Evolutionary conservation across 1,284 basidiomycete species (phyloP), one percentile per base, ranked within the genome.

Genomic region (Ceratobasidium sp.): DNA sequence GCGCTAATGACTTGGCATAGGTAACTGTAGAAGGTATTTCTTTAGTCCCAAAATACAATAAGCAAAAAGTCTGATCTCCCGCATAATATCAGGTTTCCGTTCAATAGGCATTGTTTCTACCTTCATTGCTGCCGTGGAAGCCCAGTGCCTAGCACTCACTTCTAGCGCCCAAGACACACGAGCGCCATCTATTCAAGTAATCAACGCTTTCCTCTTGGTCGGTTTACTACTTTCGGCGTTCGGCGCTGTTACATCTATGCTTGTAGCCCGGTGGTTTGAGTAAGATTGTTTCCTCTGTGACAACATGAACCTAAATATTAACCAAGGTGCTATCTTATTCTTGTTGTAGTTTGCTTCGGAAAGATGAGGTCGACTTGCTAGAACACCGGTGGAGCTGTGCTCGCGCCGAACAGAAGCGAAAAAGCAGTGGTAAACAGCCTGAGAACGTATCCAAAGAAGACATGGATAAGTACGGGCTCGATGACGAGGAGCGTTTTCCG

Each of bases 261-360:
- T 72, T 33, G 45, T 57, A 1, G 69, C 56, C 24, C 69, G 69
- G n/a, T 72, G 69, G 69, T 72, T 72, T 47, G 57, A 72, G 69
- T 72, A 17, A 62, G 69, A 60, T 57, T 72, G 6, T 24, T 24
- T 5, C 11, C 15, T 5, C 22, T 31, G 50, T 22, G 4, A 27
- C 27, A 45, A 15, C 17, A 45, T n/a, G 8, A 15, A 6, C n/a
- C 9, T 17, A 50, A 8, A 51, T 7, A n/a, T 62, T 41, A 8
- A 15, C 27, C 19, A 14, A 29, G 17, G 19, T 31, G 2, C 31
- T 17, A 14, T 60, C 11, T 36, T 14, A 2, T 36, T 19, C 3
- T 36, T 2, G 2, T n/a, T n/a, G 27, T 57, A 72, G 69, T 27
- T 33, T 72, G 24, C 29, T 72, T n/a, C 47, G 57, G 22, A 29